Evolutionary conservation across 2,329 filamentous ascomycete genomes (phyloP).

Genomic region (Apiospora marii): DNA sequence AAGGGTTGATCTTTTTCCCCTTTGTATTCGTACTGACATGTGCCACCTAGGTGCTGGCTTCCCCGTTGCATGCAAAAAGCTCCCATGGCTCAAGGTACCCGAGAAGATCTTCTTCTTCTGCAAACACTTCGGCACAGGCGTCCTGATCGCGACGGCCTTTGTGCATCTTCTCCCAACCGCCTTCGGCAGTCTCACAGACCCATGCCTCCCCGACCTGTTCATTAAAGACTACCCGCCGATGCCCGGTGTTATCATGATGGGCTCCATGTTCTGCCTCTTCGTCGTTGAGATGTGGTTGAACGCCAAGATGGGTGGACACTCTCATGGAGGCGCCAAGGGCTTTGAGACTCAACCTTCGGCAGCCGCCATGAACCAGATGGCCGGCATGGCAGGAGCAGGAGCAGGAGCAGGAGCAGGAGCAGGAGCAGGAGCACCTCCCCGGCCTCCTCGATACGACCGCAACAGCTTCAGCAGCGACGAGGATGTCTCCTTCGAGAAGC

Average conservation of each 20-base stretch:
- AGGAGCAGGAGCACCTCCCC: slow-evolving; percentile 34
- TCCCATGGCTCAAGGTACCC: slow-evolving; percentile 65
- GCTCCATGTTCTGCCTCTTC: slow-evolving; percentile 66
- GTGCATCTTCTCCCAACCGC: slow-evolving; percentile 72
- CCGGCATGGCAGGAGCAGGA: slow-evolving; percentile 25
- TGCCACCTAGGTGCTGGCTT: slow-evolving; percentile 54
- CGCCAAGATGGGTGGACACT: slow-evolving; percentile 64
- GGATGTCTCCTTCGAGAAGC: slow-evolving; percentile 50
- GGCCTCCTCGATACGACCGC: slow-evolving; percentile 41
- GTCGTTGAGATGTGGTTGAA: slow-evolving; percentile 69
- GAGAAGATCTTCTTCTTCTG: slow-evolving; percentile 66
- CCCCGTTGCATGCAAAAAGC: slow-evolving; percentile 61
- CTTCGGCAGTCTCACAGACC: slow-evolving; percentile 59
- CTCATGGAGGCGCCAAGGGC: slow-evolving; percentile 64
- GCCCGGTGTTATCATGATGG: slow-evolving; percentile 72
- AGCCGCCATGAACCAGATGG: slow-evolving; percentile 27
- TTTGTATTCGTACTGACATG: slow-evolving; percentile 27
- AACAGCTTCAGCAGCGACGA: slow-evolving; percentile 47
- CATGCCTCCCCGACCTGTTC: slow-evolving; percentile 67
- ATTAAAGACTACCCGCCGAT: slow-evolving; percentile 66
- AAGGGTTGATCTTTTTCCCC: not conserved
- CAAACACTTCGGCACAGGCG: slow-evolving; percentile 75
- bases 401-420: slow-evolving; percentile 26
- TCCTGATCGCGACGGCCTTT: slow-evolving; percentile 76
- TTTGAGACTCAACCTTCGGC: slow-evolving; percentile 37